Percentiles rank a stretch among this genome's conserved stretches.
phyloP scores from a whole-genome alignment of 371 early-diverging fungal species.

The Mucor circinelloides region DNA sequence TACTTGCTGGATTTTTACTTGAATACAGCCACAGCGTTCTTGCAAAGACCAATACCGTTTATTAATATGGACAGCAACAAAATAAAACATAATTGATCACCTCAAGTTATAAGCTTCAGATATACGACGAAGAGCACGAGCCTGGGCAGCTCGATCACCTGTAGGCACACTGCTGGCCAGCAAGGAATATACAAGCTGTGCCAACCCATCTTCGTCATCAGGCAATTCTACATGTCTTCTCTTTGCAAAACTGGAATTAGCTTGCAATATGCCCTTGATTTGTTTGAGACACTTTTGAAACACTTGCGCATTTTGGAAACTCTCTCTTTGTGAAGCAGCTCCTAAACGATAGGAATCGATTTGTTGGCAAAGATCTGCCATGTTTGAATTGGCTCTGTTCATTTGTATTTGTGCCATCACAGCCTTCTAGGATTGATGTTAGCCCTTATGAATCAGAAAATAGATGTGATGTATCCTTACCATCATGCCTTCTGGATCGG shows the following conservation, averaged over 20 bases:
- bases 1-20: no score
- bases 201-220: slow-evolving; percentile 42
- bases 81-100: no score
- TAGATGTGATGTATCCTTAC: slow-evolving; percentile 8
- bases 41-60: no score
- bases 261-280: slow-evolving; percentile 52
- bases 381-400: slow-evolving; percentile 56
- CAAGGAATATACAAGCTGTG: slow-evolving; percentile 49
- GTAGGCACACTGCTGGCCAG: slow-evolving; percentile 37
- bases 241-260: slow-evolving; percentile 41
- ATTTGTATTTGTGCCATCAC: slow-evolving; percentile 57
- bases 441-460: neutral
- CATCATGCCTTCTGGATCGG: slow-evolving; percentile 54
- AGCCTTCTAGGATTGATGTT: slow-evolving; percentile 33
- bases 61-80: no score
- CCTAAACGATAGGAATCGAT: slow-evolving; percentile 52
- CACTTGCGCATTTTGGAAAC: slow-evolving; percentile 53
- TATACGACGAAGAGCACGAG: slow-evolving; percentile 42
- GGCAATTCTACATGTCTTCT: slow-evolving; percentile 30
- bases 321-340: slow-evolving; percentile 45
- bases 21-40: no score
- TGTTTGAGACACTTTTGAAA: slow-evolving; percentile 54
- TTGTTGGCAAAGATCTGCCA: slow-evolving; percentile 56
- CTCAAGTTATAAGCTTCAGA: slow-evolving; percentile 54
- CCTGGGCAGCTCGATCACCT: slow-evolving; percentile 32